phyloP scores from a whole-genome alignment of 1,284 basidiomycete genomes.

The Golubevia pallescens region DNA sequence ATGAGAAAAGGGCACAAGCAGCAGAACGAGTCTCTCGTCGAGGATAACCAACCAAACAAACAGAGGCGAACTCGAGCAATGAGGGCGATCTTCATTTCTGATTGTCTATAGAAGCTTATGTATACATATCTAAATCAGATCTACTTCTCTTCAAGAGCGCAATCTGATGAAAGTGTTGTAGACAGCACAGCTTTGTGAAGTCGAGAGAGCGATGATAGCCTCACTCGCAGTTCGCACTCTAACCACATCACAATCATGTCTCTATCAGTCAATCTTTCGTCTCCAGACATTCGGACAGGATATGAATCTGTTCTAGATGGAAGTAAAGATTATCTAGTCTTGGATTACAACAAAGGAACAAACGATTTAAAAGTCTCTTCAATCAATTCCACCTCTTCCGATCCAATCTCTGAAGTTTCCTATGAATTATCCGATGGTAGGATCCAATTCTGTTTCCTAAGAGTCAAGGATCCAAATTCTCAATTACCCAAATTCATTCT shows the following conservation, averaged over 20 bases:
- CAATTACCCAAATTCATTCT: conserved; percentile 61
- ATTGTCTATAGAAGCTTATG: too few relatives aligned
- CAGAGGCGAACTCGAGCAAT: too few relatives aligned
- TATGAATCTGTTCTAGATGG: conserved; percentile 61
- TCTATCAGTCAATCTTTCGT: conserved; percentile 59
- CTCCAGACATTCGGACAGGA: conserved; percentile 49
- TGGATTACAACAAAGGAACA: conserved; percentile 58
- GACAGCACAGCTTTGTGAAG: too few relatives aligned
- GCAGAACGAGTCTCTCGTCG: too few relatives aligned
- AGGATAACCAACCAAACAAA: too few relatives aligned
- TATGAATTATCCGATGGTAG: conserved; percentile 59
- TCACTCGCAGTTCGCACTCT: background rate
- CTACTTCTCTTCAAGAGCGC: too few relatives aligned
- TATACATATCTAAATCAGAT: too few relatives aligned
- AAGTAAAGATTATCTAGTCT: conserved; percentile 51
- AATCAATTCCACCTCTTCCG: conserved; percentile 32
- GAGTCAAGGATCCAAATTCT: conserved; percentile 59
- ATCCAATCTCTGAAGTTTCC: conserved; percentile 21
- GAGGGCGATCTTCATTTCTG: too few relatives aligned
- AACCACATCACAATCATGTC: conserved; percentile 32
- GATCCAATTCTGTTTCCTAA: conserved; percentile 57
- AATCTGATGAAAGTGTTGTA: too few relatives aligned
- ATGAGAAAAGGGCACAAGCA: too few relatives aligned
- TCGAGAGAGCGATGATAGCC: too few relatives aligned
- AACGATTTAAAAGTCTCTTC: conserved; percentile 58